Evolutionary conservation across 1,139 yeast species (phyloP).

Genomic region (Meyerozyma athensensis): DNA sequence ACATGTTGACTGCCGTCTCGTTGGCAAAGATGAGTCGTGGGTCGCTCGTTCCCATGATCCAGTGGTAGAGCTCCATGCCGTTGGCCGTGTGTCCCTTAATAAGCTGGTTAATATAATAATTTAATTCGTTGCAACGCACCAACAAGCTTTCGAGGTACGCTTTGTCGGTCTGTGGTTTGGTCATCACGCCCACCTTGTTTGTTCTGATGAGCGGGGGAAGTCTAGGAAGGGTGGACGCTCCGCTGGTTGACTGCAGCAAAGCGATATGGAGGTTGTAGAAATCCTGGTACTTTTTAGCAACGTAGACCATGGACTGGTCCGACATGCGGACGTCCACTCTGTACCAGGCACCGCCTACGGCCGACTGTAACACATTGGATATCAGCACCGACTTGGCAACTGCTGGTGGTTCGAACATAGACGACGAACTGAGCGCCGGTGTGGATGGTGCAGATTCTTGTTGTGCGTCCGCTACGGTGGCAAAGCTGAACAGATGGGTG

Average conservation of each 20-base stretch:
- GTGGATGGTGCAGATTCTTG: background rate
- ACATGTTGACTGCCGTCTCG: conserved; percentile 1
- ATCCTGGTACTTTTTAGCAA: conserved; percentile 3
- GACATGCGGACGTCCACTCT: conserved; percentile 13
- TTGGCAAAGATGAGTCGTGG: background rate
- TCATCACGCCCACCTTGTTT: background rate
- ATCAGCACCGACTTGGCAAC: conserved; percentile 7
- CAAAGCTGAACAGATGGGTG: background rate
- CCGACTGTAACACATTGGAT: conserved; percentile 15
- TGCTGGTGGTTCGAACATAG: conserved; percentile 3
- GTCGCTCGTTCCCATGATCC: conserved; percentile 1
- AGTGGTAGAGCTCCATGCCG: conserved; percentile 1
- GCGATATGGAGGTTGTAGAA: conserved; percentile 3
- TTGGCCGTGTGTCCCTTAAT: background rate
- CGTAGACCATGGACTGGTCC: conserved; percentile 10
- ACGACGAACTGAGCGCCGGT: background rate
- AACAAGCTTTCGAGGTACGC: conserved; percentile 2
- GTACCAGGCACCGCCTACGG: conserved; percentile 17
- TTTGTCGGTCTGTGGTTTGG: conserved; percentile 1
- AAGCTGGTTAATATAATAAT: conserved; percentile 4
- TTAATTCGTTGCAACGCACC: conserved; percentile 4
- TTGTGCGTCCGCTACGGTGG: background rate
- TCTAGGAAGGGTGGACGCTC: conserved; percentile 2
- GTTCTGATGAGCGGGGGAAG: conserved; percentile 1
- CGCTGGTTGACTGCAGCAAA: conserved; percentile 3